Evolutionary conservation across 2,329 filamentous ascomycete species (phyloP).

Genomic region (Epichloe festucae): DNA sequence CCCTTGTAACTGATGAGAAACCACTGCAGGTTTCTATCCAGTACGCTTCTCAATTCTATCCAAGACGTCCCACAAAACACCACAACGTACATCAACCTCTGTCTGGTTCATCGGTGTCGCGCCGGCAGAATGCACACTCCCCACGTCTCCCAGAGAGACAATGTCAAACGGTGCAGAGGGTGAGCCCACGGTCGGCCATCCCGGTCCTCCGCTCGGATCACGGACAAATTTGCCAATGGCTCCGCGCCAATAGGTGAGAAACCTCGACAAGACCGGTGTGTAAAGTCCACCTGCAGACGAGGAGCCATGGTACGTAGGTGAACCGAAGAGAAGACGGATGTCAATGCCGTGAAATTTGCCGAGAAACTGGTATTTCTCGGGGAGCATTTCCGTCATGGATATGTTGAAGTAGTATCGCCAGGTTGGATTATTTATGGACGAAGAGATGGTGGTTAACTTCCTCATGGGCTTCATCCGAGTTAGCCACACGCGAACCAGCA

Average conservation of each 20-base stretch:
- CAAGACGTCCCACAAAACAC: slow-evolving; percentile 8
- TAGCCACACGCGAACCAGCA: background rate
- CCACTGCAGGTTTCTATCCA: background rate
- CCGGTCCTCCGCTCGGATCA: slow-evolving; percentile 12
- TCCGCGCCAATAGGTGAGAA: slow-evolving; percentile 13
- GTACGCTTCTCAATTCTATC: background rate
- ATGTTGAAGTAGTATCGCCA: slow-evolving; percentile 17
- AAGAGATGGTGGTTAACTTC: slow-evolving; percentile 11
- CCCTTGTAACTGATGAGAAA: too few relatives aligned
- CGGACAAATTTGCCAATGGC: slow-evolving; percentile 13
- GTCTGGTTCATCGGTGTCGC: slow-evolving; percentile 9
- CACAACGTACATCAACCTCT: slow-evolving; percentile 11
- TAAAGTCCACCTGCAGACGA: background rate
- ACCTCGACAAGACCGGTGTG: slow-evolving; percentile 11
- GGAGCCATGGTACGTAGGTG: slow-evolving; percentile 8
- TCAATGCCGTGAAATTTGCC: slow-evolving; percentile 17
- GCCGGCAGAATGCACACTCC: slow-evolving; percentile 2
- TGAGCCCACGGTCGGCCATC: slow-evolving; percentile 14
- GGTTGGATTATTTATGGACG: slow-evolving; percentile 9
- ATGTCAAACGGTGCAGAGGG: slow-evolving; percentile 11
- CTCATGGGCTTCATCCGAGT: slow-evolving; percentile 12
- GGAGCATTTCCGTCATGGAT: slow-evolving; percentile 11
- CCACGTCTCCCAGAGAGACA: slow-evolving; percentile 11
- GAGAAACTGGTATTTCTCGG: slow-evolving; percentile 10
- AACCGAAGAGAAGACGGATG: slow-evolving; percentile 12